Conservation (phyloP, 106 monocot genomes). For the Xerophyta viscosa region DNA sequence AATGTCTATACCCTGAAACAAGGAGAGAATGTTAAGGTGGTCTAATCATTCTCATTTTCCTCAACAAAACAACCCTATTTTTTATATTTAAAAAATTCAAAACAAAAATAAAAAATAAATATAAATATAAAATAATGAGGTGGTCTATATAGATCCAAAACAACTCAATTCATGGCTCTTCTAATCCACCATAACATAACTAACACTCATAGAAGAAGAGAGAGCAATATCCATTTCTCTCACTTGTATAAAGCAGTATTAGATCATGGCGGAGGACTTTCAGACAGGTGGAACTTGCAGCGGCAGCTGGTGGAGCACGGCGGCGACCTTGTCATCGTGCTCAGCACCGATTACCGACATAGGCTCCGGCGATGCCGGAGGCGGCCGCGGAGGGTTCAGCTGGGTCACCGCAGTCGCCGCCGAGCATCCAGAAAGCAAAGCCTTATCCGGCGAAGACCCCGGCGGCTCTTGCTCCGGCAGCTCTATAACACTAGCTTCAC, state of each 20-base stretch:
- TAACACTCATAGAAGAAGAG: not conserved
- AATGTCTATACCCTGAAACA: slow-evolving; percentile 1
- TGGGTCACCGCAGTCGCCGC: slow-evolving; percentile 1
- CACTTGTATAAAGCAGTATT: not conserved
- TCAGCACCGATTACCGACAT: slow-evolving; percentile 8
- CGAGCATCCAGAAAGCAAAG: slow-evolving; percentile 1
- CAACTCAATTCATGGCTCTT: not conserved
- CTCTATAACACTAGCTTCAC: slow-evolving; percentile 9
- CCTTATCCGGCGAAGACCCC: slow-evolving; percentile 13
- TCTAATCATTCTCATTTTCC: slow-evolving; percentile 3
- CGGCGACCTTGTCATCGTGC: slow-evolving; percentile 12
- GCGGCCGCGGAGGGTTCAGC: slow-evolving; percentile 2
- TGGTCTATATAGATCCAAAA: not conserved
- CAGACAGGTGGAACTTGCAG: slow-evolving; percentile 21
- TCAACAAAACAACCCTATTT: not conserved
- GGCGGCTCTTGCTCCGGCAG: slow-evolving; percentile 11
- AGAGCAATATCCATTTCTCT: not conserved
- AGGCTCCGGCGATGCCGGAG: too few relatives aligned
- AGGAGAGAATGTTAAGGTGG: not conserved
- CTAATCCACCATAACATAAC: not conserved
- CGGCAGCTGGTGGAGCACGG: slow-evolving; percentile 28
- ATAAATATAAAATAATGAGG: not conserved
- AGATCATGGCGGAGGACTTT: slow-evolving; percentile 27
- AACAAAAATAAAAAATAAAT: too few relatives aligned
- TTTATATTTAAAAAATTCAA: not conserved